Evolutionary conservation across 441 rosid genomes (phyloP).

Genomic region (Gossypium trilobum): DNA sequence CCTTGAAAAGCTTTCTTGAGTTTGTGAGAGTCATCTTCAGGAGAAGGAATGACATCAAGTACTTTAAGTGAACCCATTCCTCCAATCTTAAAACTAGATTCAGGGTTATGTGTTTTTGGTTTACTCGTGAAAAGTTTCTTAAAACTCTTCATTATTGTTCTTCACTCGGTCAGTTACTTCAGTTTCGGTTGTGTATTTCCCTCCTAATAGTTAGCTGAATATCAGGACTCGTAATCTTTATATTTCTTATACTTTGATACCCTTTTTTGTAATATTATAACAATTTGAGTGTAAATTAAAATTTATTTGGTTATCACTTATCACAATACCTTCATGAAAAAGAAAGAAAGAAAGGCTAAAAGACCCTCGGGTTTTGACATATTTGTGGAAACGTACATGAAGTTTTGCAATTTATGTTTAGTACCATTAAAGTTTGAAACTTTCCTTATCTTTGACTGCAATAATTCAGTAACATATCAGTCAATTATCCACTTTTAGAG

Average conservation of each 20-base stretch:
- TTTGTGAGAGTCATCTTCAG: conserved; percentile 49
- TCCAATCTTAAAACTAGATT: background rate
- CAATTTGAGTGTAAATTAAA: background rate
- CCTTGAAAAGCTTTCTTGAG: conserved; percentile 64
- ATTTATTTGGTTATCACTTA: background rate
- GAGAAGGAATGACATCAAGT: conserved; percentile 58
- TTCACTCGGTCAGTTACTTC: background rate
- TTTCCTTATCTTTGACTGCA: background rate
- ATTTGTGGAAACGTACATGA: background rate
- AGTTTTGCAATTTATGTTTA: conserved; percentile 7
- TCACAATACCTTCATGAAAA: background rate
- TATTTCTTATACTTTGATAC: background rate
- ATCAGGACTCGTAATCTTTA: background rate
- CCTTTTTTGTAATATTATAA: background rate
- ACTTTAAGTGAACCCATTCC: conserved; percentile 58
- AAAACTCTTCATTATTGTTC: conserved; percentile 2
- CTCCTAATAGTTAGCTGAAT: conserved; percentile 6
- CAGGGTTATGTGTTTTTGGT: background rate
- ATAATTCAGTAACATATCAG: background rate
- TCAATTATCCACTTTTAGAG: background rate
- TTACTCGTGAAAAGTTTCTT: conserved; percentile 2
- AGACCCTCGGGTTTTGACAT: conserved; percentile 1
- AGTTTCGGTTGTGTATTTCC: conserved; percentile 15
- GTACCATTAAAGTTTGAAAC: background rate
- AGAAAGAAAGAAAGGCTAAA: no score